Conservation (phyloP, 352 stramenopile species). For the Globisporangium echinulatum region DNA sequence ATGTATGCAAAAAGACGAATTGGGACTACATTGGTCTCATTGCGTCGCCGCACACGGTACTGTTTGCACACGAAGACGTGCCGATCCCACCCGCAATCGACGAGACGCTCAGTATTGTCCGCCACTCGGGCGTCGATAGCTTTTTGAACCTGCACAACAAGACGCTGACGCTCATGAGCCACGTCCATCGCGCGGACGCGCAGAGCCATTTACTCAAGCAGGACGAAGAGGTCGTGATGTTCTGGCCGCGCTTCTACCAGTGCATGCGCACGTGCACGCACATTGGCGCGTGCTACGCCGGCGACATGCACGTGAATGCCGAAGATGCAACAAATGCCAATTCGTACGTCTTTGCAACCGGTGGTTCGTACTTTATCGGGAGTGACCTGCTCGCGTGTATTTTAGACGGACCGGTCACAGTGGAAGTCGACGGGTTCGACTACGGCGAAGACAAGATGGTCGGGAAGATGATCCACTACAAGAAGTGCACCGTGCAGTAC, state of each 20-base stretch:
- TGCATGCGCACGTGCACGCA: constrained; percentile 68
- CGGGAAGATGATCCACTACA: constrained; percentile 82
- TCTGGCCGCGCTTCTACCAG: constrained; percentile 77
- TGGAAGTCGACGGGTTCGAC: constrained; percentile 59
- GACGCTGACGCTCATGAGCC: constrained; percentile 71
- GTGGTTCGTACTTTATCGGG: constrained; percentile 70
- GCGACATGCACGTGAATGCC: constrained; percentile 79
- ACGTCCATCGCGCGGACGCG: constrained; percentile 42
- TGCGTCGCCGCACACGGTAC: constrained; percentile 47
- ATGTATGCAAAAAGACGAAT: constrained; percentile 70
- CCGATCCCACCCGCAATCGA: constrained; percentile 39
- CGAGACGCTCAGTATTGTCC: constrained; percentile 51
- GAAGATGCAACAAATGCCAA: constrained; percentile 52
- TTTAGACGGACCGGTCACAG: constrained; percentile 52
- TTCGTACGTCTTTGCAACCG: constrained; percentile 76
- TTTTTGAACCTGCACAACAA: constrained; percentile 82
- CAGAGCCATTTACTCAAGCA: constrained; percentile 65
- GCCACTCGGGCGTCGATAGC: constrained; percentile 55
- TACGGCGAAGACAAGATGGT: constrained; percentile 76
- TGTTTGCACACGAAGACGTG: constrained; percentile 68
- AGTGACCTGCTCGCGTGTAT: constrained; percentile 60
- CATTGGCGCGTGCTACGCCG: constrained; percentile 59
- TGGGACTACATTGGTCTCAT: constrained; percentile 75
- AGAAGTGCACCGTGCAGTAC: constrained; percentile 68
- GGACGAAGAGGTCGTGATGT: constrained; percentile 69